Base-by-base conservation (phyloP, 306 rosid genomes). In the Sechiopsis laciniata region DNA sequence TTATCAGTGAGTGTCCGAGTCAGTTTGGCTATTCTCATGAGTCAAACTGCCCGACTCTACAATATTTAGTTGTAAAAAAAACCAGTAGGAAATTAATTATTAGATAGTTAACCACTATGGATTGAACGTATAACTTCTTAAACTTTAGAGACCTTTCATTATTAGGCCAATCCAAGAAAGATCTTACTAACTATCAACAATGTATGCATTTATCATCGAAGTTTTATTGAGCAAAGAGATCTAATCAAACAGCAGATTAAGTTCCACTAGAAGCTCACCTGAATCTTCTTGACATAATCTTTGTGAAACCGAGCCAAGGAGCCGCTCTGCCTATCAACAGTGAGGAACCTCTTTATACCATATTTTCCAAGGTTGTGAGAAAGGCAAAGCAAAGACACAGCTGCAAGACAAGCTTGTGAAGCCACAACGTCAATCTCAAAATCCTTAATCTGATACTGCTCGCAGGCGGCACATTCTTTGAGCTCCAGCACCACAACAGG, bases 361-460 rank as follows among this genome's bases (percentile, higher is more conserved):
- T 85, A 82, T 81, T 85, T 85, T 66, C 88, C 66, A 17, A 85
- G 78, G 52, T 79, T 80, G 70, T 61, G 80, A 72, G 88, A 85
- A n/a, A 80, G 76, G 37, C 82, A 85, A 11, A 80, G 74, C 58
- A 85, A 59, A 75, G 88, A 85, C 56, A 75, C 73, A 67, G 84
- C 84, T 1, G 86, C 88, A n/a, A 73, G 74, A 21, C 81, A 78
- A 53, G 82, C 64, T 56, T 75, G 76, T 14, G 84, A 80, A n/a
- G 72, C 66, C 12, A 85, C 75, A 56, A 80, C 78, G 52, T 82
- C 79, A 46, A 82, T 71, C 81, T 82, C 88, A 13, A 82, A 82
- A 19, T 55, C 79, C 68, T 67, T 73, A 83, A 85, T 77, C 85
- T 82, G 78, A 65, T 75, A 82, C 80, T 71, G 70, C 12, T 61